Conservation (phyloP, 768 basidiomycete species). For the Kwoniella mangroviensis region DNA sequence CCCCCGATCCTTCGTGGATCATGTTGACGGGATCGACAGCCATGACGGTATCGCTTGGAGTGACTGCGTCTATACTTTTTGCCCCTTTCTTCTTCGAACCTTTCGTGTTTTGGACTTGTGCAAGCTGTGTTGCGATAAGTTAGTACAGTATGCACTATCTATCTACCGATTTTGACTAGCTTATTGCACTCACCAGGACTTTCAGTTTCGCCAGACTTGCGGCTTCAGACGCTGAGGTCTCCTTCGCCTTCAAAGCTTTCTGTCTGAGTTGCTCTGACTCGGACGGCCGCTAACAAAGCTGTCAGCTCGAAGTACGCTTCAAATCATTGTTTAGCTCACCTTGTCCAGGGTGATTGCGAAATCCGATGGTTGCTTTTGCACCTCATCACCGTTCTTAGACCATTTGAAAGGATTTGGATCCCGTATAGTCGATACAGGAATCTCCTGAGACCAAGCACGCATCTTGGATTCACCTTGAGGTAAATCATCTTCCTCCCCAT, state of each 20-base stretch:
- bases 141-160: background rate
- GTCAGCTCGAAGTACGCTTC: background rate
- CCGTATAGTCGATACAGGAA: background rate
- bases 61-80: background rate
- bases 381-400: background rate
- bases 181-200: background rate
- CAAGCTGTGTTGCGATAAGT: background rate
- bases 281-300: background rate
- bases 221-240: background rate
- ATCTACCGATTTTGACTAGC: too few relatives aligned
- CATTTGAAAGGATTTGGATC: background rate
- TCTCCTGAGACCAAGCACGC: conserved; percentile 2
- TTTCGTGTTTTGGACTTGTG: background rate
- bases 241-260: background rate
- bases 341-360: background rate
- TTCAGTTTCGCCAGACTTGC: background rate
- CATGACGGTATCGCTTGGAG: background rate
- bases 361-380: background rate
- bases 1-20: background rate
- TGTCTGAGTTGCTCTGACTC: background rate
- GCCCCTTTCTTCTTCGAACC: background rate
- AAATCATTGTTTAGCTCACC: background rate
- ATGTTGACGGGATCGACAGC: background rate
- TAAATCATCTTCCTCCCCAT: background rate
- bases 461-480: background rate